A percentile compares a stretch with the other conserved stretches of the same genome.
Evolutionary conservation across 768 basidiomycete species (phyloP).

Genomic region (Tylopilus sp.): DNA sequence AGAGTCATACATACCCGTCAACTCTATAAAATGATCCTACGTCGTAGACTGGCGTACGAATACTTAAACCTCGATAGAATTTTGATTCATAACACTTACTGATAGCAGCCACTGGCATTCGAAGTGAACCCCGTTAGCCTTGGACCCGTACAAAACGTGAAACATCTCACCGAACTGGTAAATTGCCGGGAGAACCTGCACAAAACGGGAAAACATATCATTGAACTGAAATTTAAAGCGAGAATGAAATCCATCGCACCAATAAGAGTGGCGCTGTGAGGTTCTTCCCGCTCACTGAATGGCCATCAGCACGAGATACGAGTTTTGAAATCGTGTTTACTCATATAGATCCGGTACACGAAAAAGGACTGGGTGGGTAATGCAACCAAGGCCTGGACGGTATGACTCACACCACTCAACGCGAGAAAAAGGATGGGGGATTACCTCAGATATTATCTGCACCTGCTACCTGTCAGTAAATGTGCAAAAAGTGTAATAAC

Average conservation of each 20-base stretch:
- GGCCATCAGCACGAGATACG: background rate
- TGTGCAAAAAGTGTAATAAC: background rate
- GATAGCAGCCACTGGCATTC: background rate
- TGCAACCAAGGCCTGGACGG: background rate
- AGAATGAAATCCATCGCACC: conserved; percentile 1
- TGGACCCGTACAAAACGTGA: no score
- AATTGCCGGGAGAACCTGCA: background rate
- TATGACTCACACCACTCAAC: background rate
- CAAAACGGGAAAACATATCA: no score
- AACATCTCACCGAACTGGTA: conserved; percentile 6
- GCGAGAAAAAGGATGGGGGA: background rate
- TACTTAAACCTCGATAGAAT: no score
- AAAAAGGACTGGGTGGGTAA: conserved; percentile 8
- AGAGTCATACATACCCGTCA: background rate
- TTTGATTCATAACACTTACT: background rate
- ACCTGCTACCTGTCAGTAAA: conserved; percentile 1
- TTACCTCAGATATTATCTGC: conserved; percentile 3
- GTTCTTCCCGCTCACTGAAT: conserved; percentile 6
- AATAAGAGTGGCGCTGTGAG: conserved; percentile 3
- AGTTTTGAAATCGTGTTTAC: background rate
- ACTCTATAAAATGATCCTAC: background rate
- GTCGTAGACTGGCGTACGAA: background rate
- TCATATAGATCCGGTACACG: conserved; percentile 8
- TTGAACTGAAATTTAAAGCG: background rate
- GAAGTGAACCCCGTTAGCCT: background rate